phyloP scores from a whole-genome alignment of 495 filamentous ascomycete species.

The Penicillium egyptiacum region DNA sequence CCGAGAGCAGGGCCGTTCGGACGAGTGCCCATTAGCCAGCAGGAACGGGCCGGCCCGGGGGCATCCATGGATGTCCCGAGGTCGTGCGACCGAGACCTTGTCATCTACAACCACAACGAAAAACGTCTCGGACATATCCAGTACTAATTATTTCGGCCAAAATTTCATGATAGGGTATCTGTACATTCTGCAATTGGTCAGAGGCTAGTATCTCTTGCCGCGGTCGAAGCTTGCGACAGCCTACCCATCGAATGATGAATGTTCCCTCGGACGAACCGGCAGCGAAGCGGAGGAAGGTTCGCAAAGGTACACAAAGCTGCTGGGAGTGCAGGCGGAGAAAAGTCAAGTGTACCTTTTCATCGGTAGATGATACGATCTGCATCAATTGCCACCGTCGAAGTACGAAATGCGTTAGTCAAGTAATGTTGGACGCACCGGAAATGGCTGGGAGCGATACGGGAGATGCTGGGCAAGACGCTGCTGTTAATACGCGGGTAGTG shows the following conservation, averaged over 20 bases:
- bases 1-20: not conserved
- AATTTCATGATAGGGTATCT: not conserved
- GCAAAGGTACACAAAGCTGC: constrained; percentile 42
- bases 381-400: constrained; percentile 41
- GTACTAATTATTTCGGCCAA: not conserved
- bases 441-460: constrained; percentile 18
- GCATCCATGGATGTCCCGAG: too few species aligned
- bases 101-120: not conserved
- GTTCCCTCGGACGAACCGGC: constrained; percentile 4
- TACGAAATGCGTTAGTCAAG: constrained; percentile 43
- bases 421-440: constrained; percentile 24
- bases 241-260: not conserved
- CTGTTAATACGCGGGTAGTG: not conserved
- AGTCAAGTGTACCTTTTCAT: constrained; percentile 34
- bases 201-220: not conserved
- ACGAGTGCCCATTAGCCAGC: not conserved
- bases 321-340: constrained; percentile 45
- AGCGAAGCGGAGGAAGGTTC: constrained; percentile 34
- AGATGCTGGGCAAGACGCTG: constrained; percentile 23
- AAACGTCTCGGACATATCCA: not conserved
- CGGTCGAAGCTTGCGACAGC: not conserved
- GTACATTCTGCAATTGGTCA: not conserved
- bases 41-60: not conserved
- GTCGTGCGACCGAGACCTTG: too few species aligned
- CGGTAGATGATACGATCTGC: constrained; percentile 33